Evolutionary conservation across 2,329 filamentous ascomycete genomes (phyloP), one percentile per base, ranked within the genome.

Genomic region (Ophiostoma populinum): DNA sequence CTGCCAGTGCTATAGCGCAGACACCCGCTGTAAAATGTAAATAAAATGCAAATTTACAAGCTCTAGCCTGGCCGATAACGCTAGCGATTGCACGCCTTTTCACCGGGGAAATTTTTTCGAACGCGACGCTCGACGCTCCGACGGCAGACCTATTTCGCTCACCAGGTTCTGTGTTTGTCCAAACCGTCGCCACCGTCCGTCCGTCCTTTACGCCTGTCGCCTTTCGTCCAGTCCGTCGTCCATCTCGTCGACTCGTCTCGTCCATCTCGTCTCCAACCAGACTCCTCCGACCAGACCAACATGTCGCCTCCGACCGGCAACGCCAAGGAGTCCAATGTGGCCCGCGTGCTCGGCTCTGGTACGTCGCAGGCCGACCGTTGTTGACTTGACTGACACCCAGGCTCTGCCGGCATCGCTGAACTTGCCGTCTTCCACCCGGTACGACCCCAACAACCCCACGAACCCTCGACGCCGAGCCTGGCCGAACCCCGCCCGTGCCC

Each of bases 301-400:
- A 75, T 80, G 75, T 77, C 75, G 53, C 72, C 75, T 41, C 51
- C 62, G 27, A 55, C 58, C 47, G 50, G 53, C 46, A 57, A 56
- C 35, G 51, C 92, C 68, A 83, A 70, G 61, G 90, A 98, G 67
- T 93, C 86, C 39, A 85, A 81, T 49, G 55, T 78, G 53, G 90
- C 90, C 49, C 73, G 90, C 59, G 62, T 98, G 46, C 63, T 94
- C 45, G 90, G 90, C 50, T 94, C 90, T 51, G 90, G 90, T 94
- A 57, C 24, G 55, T 21, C 13, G 15, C 12, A 18, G 24, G 26
- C 13, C 3, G 19, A 11, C 31, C 12, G 21, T 24, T 26, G 26
- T 20, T 24, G 20, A 27, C 16, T 35, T 40, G 28, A 22, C 32
- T 43, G 24, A n/a, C n/a, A n/a, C n/a, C n/a, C 49, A 94, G 86